Evolutionary conservation across 1,139 yeast species (phyloP), one percentile per base, ranked within the genome.

Genomic region (Starmera stellimalicola): DNA sequence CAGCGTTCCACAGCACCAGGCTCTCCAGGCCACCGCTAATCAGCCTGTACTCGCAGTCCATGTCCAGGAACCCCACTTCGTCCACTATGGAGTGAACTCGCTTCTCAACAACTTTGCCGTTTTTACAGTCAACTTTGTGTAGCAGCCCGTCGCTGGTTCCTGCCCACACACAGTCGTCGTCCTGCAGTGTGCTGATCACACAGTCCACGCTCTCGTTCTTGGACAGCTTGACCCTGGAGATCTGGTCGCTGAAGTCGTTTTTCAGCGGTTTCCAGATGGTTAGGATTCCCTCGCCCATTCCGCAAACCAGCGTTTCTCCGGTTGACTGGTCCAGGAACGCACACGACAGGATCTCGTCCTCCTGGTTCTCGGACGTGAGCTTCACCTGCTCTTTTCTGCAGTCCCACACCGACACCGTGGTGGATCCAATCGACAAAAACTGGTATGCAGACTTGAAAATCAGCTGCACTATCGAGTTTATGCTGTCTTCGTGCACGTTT

Each of bases 211-310:
- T 79, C 24, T 84, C 91, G 27, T 73, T 77, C 39, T 70, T 74
- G 32, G 76, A 68, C 7, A 88, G 66, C 41, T 77, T 75, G 15
- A 88, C 71, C 37, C 97, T 65, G n/a, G 83, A 71, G 34, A 85
- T 66, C 55, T 87, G 96, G 55, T 88, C 97, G 42, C 65, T 68
- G 47, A 79, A 69, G 31, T 65, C 64, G 50, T 79, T 81, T 52
- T 73, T 73, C 27, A 72, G 65, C 28, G 79, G 74, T 45, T 74
- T 77, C 98, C 97, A 91, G n/a, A 82, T 65, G 0, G 97, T 85
- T 6, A 85, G 68, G n/a, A 85, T 72, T 3, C 97, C 97, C 52
- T 82, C 94, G 3, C 94, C 88, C 76, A 87, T 88, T 32, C 87
- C 88, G 48, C 88, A 77, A 0, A 81, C 82, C 3, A 77, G 76